Evolutionary conservation across 1,284 basidiomycete species (phyloP), one percentile per base, ranked within the genome.

Genomic region (Heterobasidion parviporum): DNA sequence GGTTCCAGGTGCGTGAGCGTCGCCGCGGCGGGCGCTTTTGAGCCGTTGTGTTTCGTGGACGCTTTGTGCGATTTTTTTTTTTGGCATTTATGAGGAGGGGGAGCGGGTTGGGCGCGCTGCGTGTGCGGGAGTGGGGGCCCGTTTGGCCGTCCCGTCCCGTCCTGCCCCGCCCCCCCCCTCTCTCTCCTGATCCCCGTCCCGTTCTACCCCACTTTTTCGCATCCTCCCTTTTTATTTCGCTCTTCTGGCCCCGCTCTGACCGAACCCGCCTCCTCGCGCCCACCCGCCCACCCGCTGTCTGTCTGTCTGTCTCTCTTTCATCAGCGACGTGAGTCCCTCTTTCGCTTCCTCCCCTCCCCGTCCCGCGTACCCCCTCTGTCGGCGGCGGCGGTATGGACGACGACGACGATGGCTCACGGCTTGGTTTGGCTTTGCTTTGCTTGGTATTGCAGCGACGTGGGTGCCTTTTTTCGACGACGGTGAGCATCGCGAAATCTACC

Each of bases 381-480:
- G 26, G 33, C n/a, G 48, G 35, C 41, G 18, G 18, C 18, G 18
- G 18, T 18, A 18, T 18, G 18, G 18, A 2, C 49, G 47, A 54
- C 46, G 38, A 45, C 55, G 44, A 54, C 12, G 14, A 15, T 53
- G 35, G 14, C 32, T 46, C 59, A 55, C 63, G 57, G 53, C 54
- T 47, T 18, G 18, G 18, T 2, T 18, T 18, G 18, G 18, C 18
- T 18, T 18, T 1, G 18, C 18, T 18, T 34, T 1, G 18, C 18
- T 18, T 34, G 35, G 46, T 15, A 53, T 52, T 56, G 44, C 59
- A 80, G 78, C 73, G 50, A 84, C 84, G 50, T 89, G 86, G 86
- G 80, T 79, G 3, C 86, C 86, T 10, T 89, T 85, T 65, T 89
- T 89, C 58, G 86, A 89, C 60, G 83, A 86, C 69, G 83, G 84